Conservation (phyloP, 805 yeast species). For the Candida sanyiensis region DNA sequence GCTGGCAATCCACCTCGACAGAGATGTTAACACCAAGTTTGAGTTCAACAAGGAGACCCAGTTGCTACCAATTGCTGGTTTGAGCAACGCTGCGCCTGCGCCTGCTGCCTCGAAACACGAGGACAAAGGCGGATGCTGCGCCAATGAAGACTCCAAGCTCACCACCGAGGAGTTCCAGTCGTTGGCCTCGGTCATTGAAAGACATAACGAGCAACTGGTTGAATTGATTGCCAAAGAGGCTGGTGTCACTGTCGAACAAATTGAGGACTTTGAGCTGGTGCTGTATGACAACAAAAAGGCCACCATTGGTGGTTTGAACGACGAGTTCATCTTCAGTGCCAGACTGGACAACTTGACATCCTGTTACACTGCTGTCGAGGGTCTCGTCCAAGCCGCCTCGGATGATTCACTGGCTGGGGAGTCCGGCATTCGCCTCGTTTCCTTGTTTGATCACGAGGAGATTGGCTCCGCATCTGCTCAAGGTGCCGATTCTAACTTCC, state of each 20-base stretch:
- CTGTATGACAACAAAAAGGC: conserved; percentile 83
- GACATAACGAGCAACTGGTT: conserved; percentile 74
- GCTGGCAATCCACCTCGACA: conserved; percentile 83
- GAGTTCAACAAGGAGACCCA: conserved; percentile 89
- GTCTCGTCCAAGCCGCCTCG: conserved; percentile 49
- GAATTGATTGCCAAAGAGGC: conserved; percentile 64
- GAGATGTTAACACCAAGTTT: conserved; percentile 70
- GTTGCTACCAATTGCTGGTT: conserved; percentile 79
- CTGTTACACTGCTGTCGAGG: conserved; percentile 74
- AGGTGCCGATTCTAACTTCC: conserved; percentile 91
- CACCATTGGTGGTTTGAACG: conserved; percentile 78
- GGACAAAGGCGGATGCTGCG: conserved; percentile 36
- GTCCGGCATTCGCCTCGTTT: conserved; percentile 61
- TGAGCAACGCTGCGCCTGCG: conserved; percentile 33
- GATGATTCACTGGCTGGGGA: conserved; percentile 38
- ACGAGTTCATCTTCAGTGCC: conserved; percentile 88
- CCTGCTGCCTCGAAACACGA: conserved; percentile 17
- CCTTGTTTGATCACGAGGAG: conserved; percentile 94
- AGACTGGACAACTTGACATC: conserved; percentile 88
- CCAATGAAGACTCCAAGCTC: conserved; percentile 43
- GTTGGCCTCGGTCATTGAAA: conserved; percentile 54
- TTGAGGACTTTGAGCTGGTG: conserved; percentile 87
- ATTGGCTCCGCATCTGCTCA: conserved; percentile 91
- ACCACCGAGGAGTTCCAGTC: conserved; percentile 56
- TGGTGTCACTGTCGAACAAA: conserved; percentile 42